Base-by-base conservation (phyloP, 208 protist species). In the Trypanosomatidae sp. region DNA sequence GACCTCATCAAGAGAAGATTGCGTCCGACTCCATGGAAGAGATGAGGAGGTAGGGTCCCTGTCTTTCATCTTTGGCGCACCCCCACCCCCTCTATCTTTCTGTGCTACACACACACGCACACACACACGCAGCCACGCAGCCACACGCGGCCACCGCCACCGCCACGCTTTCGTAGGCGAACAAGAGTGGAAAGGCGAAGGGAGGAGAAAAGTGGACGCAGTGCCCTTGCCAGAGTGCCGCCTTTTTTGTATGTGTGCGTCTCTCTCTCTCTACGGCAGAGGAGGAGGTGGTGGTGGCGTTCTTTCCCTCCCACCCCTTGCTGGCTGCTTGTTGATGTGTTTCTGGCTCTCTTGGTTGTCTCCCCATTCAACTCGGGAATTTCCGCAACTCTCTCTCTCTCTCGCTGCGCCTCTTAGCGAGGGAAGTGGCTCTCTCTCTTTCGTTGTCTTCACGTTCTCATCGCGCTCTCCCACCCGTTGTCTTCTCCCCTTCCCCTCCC, bases 1-100 rank as follows among this genome's bases (percentile, higher is more conserved):
- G 71, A 25, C 17, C 49, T 3, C 50, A 53, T 30, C 67, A 60
- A 15, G 52, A 72, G 52, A 64, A 44, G 8, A n/a, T 8, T n/a
- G 30, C 66, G 25, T 13, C 47, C 19, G 66, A 58, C 49, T 17
- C 44, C n/a, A n/a, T 52, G 50, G 60, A 17, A 10, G 39, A 65
- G 7, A 25, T 22, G 60, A 65, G 15, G 15, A 43, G 25, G 33
- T 65, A 46, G 3, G 10, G 6, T 6, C 60, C 36, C 9, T 46
- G 8, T 30, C 25, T 30, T 13, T 28, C 17, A 30, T 13, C 17
- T 65, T 46, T 3, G 36, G 9, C 60, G 8, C 60, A 28, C 60
- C 17, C 28, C 28, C 7, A 4, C 55, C 12, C 55, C 28, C 52
- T 25, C 28, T 33, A n/a, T 60, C 28, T 2, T 5, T 10, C 25